Base-by-base conservation (phyloP, 1,284 basidiomycete genomes). In the Mycena citricolor region DNA sequence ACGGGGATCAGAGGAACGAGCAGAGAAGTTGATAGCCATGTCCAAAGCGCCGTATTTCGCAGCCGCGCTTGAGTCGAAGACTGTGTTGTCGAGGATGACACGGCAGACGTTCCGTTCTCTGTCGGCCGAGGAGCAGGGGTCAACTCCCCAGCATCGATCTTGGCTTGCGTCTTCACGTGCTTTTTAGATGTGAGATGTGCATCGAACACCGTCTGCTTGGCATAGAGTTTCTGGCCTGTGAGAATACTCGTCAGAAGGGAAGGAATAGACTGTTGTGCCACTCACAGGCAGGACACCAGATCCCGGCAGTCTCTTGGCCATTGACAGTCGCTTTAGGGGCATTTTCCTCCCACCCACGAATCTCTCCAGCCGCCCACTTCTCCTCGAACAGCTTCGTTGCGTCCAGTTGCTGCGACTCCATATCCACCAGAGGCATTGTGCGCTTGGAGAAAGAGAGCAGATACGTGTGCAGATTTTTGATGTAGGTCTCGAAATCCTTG, bases 201-300 rank as follows among this genome's bases (percentile, higher is more conserved):
- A 58, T 97, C 92, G 65, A 94, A 99, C 4, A 99, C 97, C 0
- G 95, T 97, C 65, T 97, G 91, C 65, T 98, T 99, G 11, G 94
- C 82, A 65, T 98, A 99, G 51, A 78, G 74, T 61, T 94, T 94
- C 64, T 94, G 90, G 62, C 94, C 91, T 94, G 44, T 45, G 35
- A 29, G 16, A 39, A 25, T 29, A 41, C 44, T 20, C 43, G 42
- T n/a, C n/a, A 32, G 47, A 28, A 36, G 33, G 26, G 20, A 32
- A 16, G 32, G 20, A 31, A 21, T 28, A 30, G 49, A 44, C 51
- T 33, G 51, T 11, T 45, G 45, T 44, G 25, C 42, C 40, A 77
- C 91, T 69, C 69, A 93, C 94, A 99, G 42, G 93, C 90, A 35
- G 85, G 74, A 73, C 97, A 99, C 95, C 95, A 99, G 45, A 98